phyloP scores from a whole-genome alignment of 495 filamentous ascomycete genomes.

The Penicillium chermesinum region DNA sequence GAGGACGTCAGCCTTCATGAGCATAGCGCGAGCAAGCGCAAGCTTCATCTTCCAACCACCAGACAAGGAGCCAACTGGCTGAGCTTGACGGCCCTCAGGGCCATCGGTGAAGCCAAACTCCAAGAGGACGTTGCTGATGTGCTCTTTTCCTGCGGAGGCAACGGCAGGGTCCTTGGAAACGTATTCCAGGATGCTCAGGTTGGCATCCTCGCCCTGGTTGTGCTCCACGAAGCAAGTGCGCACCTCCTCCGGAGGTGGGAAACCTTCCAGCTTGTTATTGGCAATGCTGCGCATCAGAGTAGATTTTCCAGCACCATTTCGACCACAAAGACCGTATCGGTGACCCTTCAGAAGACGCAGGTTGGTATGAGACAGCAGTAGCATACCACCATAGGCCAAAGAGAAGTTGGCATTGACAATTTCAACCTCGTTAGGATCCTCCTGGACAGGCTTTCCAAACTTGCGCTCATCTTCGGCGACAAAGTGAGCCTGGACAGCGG shows the following conservation, averaged over 20 bases:
- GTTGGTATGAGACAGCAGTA: conserved; percentile 94
- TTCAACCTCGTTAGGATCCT: conserved; percentile 80
- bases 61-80: conserved; percentile 90
- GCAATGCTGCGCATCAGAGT: conserved; percentile 97
- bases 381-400: conserved; percentile 96
- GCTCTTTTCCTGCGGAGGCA: conserved; percentile 64
- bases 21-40: conserved; percentile 92
- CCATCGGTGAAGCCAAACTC: conserved; percentile 93
- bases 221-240: conserved; percentile 98
- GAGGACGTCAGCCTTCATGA: conserved; percentile 90
- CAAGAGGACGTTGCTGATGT: conserved; percentile 74
- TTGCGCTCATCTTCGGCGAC: conserved; percentile 79
- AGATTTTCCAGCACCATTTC: conserved; percentile 97
- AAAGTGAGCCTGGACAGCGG: conserved; percentile 64
- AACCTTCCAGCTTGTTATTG: conserved; percentile 91
- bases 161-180: conserved; percentile 79
- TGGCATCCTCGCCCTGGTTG: conserved; percentile 94
- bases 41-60: conserved; percentile 99
- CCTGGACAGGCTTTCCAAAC: conserved; percentile 76
- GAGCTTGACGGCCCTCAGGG: conserved; percentile 78
- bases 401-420: conserved; percentile 99
- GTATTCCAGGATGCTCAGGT: conserved; percentile 91
- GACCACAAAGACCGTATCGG: conserved; percentile 91
- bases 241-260: conserved; percentile 84
- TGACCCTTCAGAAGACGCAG: conserved; percentile 91